Conservation (phyloP, 176 grass and related monocot genomes). For the Rhynchospora pubera region DNA sequence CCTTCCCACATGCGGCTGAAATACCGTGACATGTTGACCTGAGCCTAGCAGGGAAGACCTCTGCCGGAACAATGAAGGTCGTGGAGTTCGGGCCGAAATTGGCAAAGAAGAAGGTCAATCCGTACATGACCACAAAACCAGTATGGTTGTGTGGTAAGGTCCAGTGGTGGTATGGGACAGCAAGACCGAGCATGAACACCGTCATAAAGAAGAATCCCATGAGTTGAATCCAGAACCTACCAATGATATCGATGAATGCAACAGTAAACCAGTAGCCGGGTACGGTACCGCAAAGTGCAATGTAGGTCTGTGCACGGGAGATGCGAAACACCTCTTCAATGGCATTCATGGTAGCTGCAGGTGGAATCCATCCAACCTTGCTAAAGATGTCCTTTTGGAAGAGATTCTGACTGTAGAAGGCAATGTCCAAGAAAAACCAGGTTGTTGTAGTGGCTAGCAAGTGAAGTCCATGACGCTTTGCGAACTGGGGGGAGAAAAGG, state of each 20-base stretch:
- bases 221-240: conserved; percentile 65
- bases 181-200: conserved; percentile 58
- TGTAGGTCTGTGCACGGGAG: conserved; percentile 47
- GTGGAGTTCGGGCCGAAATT: conserved; percentile 49
- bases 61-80: conserved; percentile 55
- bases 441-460: conserved; percentile 53
- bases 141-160: conserved; percentile 28
- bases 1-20: conserved; percentile 48
- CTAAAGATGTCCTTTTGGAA: conserved; percentile 93
- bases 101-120: conserved; percentile 49
- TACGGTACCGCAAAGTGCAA: conserved; percentile 74
- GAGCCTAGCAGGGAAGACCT: conserved; percentile 70
- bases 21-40: conserved; percentile 73
- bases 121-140: conserved; percentile 61
- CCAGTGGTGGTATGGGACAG: conserved; percentile 45
- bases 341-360: conserved; percentile 50
- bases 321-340: conserved; percentile 65
- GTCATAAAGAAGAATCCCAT: conserved; percentile 76
- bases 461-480: conserved; percentile 45
- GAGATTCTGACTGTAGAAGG: conserved; percentile 85
- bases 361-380: conserved; percentile 63
- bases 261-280: conserved; percentile 89
- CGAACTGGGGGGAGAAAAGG: conserved; percentile 62
- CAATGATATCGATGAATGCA: conserved; percentile 54
- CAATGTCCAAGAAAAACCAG: conserved; percentile 82